Evolutionary conservation across 805 yeast genomes (phyloP), one percentile per base, ranked within the genome.

Genomic region (Vanderwaltozyma verrucispora): DNA sequence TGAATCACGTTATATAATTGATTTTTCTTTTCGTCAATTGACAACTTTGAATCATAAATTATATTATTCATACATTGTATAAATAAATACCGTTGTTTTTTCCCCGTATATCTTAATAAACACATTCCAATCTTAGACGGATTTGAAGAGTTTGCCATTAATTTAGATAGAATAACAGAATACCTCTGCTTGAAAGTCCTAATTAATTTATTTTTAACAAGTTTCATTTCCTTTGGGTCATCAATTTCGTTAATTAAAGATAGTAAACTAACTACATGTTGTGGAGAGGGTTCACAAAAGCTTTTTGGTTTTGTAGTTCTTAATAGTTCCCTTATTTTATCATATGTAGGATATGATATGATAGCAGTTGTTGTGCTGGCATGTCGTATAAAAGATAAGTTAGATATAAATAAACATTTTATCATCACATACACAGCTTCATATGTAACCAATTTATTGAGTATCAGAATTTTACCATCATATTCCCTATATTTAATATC

Each of bases 1-100:
- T 38, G 28, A 7, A 56, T 50, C 8, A 44, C n/a, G 10, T 40
- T 28, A 37, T 54, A 53, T 2, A 53, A 19, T 25, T 34, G 30
- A 8, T 36, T 28, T 30, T 19, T 44, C 40, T 45, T 53, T 13
- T 33, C 35, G 1, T n/a, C 24, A 9, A 23, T 25, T 2, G 35
- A 25, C 13, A 45, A 6, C 1, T 14, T 15, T 3, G 15, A 16
- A 30, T 33, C n/a, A 15, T 17, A 19, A 13, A 39, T 33, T 8
- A 42, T 38, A 6, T 36, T 13, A 11, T 23, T 27, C 32, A 24
- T 8, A 24, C 13, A 8, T 24, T 12, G 11, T 24, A 24, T 4
- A 24, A 24, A 24, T 4, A 4, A 24, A 8, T 10, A 4, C 11
- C 11, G 7, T 24, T 24, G 27, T 8, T 13, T 9, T 8, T 9